These are phyloP conservation scores for Scedosporium boydii DNA, from an alignment of 2,329 filamentous ascomycete species.

Conservation along the genomic window DNA sequence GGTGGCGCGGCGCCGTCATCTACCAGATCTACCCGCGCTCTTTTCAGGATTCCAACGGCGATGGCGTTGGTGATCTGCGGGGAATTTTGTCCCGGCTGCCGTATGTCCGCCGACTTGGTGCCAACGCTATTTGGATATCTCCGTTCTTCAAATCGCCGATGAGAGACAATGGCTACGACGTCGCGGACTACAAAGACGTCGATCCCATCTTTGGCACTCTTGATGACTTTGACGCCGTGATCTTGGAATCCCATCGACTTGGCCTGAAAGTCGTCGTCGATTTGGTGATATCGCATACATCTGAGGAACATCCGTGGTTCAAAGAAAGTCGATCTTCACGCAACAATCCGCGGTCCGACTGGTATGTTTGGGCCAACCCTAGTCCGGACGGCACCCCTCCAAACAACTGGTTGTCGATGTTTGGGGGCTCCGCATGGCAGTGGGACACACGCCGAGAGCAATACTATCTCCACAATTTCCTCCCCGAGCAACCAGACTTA, in stretches of 20 bases:
- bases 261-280: conserved; percentile 64
- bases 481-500: conserved; percentile 62
- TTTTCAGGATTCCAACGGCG: conserved; percentile 48
- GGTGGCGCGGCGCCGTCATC: conserved; percentile 52
- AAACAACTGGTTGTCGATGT: conserved; percentile 40
- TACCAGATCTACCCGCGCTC: conserved; percentile 56
- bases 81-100: conserved; percentile 49
- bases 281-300: conserved; percentile 65
- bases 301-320: conserved; percentile 58
- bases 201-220: conserved; percentile 60
- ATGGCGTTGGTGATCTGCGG: conserved; percentile 44
- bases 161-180: conserved; percentile 55
- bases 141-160: conserved; percentile 44
- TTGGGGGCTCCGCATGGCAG: conserved; percentile 32
- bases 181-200: conserved; percentile 58
- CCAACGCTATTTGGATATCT: conserved; percentile 48
- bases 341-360: conserved; percentile 45
- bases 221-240: conserved; percentile 54
- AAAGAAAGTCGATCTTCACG: conserved; percentile 50
- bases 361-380: conserved; percentile 56
- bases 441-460: conserved; percentile 38
- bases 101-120: conserved; percentile 44
- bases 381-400: conserved; percentile 47
- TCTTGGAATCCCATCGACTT: conserved; percentile 48
- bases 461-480: conserved; percentile 60